A percentile compares a stretch with the other conserved stretches of the same genome.
These are phyloP conservation scores for Zancudomyces culisetae DNA, from an alignment of 371 early-diverging fungal species.

Conservation along the genomic window DNA sequence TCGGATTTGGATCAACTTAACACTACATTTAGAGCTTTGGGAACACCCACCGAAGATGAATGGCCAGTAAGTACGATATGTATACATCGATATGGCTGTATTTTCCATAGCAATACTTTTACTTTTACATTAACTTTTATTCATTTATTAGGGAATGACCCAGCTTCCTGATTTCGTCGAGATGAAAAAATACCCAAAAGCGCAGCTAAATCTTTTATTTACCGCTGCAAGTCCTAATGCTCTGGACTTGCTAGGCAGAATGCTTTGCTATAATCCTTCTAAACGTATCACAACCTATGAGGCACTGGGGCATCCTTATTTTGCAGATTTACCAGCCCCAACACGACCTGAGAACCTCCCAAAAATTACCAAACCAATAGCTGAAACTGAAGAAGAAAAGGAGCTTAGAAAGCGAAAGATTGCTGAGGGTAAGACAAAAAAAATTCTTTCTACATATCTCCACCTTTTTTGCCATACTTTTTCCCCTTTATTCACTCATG, in stretches of 20 bases:
- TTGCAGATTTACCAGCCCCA: slow-evolving; percentile 68
- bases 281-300: slow-evolving; percentile 72
- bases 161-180: slow-evolving; percentile 53
- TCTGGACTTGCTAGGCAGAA: slow-evolving; percentile 71
- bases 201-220: slow-evolving; percentile 62
- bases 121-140: not conserved
- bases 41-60: slow-evolving; percentile 90
- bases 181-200: slow-evolving; percentile 41
- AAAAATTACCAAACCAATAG: slow-evolving; percentile 9
- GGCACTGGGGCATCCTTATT: slow-evolving; percentile 80
- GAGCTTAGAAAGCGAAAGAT: slow-evolving; percentile 1
- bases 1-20: slow-evolving; percentile 89
- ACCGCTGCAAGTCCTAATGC: slow-evolving; percentile 86
- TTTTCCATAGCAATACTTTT: not conserved
- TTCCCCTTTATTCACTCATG: not conserved
- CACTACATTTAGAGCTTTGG: slow-evolving; percentile 84
- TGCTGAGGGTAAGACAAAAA: slow-evolving; percentile 1
- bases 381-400: slow-evolving; percentile 1
- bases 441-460: too few species aligned
- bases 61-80: slow-evolving; percentile 64
- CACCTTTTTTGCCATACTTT: too few species aligned
- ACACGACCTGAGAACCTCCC: slow-evolving; percentile 73
- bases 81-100: not conserved
- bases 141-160: slow-evolving; percentile 34
- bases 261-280: slow-evolving; percentile 83